These are phyloP conservation scores for Madurella fahalii DNA, from an alignment of 2,329 filamentous ascomycete species.

Conservation along the genomic window DNA sequence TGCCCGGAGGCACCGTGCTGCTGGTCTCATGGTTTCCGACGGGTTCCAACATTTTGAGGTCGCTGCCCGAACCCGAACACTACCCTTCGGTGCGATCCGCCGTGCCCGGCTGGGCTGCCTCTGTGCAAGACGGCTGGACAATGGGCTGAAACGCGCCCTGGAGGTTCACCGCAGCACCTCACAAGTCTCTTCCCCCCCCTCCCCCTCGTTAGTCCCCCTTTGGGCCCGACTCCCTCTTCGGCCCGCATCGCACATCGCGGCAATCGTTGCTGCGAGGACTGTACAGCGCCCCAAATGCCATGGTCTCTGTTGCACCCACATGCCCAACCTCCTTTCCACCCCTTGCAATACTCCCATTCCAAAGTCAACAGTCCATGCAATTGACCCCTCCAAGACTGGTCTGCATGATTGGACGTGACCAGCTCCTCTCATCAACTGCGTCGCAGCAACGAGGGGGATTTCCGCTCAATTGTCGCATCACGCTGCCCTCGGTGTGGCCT, in stretches of 20 bases:
- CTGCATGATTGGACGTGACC: slow-evolving; percentile 1
- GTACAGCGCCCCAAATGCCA: slow-evolving; percentile 9
- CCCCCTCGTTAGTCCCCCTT: slow-evolving; percentile 2
- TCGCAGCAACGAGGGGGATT: slow-evolving; percentile 7
- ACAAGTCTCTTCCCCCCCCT: slow-evolving; percentile 18
- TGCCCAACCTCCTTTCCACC: neutral
- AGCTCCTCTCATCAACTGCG: neutral
- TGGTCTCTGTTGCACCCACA: slow-evolving; percentile 10
- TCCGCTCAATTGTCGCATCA: slow-evolving; percentile 10
- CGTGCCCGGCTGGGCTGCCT: neutral
- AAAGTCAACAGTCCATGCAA: slow-evolving; percentile 12
- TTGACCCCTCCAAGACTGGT: slow-evolving; percentile 7
- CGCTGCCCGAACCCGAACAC: slow-evolving; percentile 22
- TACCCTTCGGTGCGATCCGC: slow-evolving; percentile 13
- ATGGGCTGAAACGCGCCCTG: slow-evolving; percentile 15
- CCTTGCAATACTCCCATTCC: slow-evolving; percentile 1
- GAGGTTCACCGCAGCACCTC: neutral
- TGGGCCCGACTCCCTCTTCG: slow-evolving; percentile 8
- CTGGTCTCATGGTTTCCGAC: slow-evolving; percentile 15
- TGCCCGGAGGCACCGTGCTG: slow-evolving; percentile 9
- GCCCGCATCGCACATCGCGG: slow-evolving; percentile 1
- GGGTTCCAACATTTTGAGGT: slow-evolving; percentile 14
- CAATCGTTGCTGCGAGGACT: slow-evolving; percentile 9
- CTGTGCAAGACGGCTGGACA: slow-evolving; percentile 19
- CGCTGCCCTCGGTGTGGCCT: slow-evolving; percentile 9